Percentiles rank a stretch among this genome's conserved stretches.
phyloP scores from a whole-genome alignment of 371 early-diverging fungal genomes.

The Capillidium rhysosporum region DNA sequence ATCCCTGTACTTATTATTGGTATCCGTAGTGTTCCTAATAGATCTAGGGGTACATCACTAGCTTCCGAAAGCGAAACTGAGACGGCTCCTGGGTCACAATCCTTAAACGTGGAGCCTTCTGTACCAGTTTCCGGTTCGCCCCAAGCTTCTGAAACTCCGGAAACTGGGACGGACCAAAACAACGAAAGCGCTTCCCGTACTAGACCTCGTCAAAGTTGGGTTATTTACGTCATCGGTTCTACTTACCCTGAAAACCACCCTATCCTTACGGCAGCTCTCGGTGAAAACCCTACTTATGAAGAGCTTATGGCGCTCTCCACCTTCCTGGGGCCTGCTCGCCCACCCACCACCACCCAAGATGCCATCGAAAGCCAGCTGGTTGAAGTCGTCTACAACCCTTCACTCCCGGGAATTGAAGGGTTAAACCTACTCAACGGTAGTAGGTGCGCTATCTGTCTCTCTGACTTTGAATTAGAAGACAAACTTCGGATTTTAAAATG shows the following conservation, averaged over 20 bases:
- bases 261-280: slow-evolving; percentile 6
- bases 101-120: neutral
- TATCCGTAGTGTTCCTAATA: slow-evolving; percentile 7
- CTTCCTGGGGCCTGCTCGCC: slow-evolving; percentile 34
- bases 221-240: slow-evolving; percentile 12
- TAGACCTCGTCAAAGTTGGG: slow-evolving; percentile 7
- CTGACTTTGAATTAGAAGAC: slow-evolving; percentile 58
- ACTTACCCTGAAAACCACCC: slow-evolving; percentile 12
- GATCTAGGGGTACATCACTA: neutral
- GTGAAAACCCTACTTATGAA: slow-evolving; percentile 22
- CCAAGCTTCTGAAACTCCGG: neutral
- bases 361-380: slow-evolving; percentile 21
- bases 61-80: neutral
- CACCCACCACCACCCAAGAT: slow-evolving; percentile 24
- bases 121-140: neutral
- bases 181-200: neutral
- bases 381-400: slow-evolving; percentile 16
- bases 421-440: slow-evolving; percentile 13
- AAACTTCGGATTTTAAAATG: slow-evolving; percentile 65
- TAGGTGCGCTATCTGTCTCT: slow-evolving; percentile 51
- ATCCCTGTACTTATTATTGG: slow-evolving; percentile 13
- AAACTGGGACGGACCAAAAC: neutral
- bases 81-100: neutral
- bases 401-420: slow-evolving; percentile 13
- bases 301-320: slow-evolving; percentile 29